These are phyloP conservation scores for Cutaneotrichosporon daszewskae DNA, from an alignment of 1,284 basidiomycete species.

Conservation along the genomic window DNA sequence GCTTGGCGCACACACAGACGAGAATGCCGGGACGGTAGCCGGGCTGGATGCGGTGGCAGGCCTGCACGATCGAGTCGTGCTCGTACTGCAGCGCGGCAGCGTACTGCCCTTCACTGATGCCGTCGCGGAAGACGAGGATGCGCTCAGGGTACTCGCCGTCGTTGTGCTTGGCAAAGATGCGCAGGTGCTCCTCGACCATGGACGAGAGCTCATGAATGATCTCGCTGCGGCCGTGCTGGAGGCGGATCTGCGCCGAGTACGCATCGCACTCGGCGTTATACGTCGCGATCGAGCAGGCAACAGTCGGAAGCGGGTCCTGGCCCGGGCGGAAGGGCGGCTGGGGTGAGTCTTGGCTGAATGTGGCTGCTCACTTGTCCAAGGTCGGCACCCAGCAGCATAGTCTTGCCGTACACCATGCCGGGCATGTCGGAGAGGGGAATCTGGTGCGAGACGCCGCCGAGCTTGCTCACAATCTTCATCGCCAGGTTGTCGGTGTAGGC, in stretches of 20 bases:
- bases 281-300: conserved; percentile 50
- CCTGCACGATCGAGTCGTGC: conserved; percentile 41
- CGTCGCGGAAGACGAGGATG: conserved; percentile 50
- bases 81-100: conserved; percentile 46
- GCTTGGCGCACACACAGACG: conserved; percentile 41
- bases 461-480: conserved; percentile 45
- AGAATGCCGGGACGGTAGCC: conserved; percentile 29
- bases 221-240: conserved; percentile 46
- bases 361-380: conserved; percentile 35
- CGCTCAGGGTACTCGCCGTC: conserved; percentile 37
- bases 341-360: not conserved
- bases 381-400: conserved; percentile 37
- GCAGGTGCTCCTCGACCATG: conserved; percentile 38
- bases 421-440: conserved; percentile 38
- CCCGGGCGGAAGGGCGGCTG: conserved; percentile 36
- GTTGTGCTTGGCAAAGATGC: conserved; percentile 35
- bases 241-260: conserved; percentile 48
- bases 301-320: conserved; percentile 30
- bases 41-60: conserved; percentile 20
- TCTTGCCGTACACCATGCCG: conserved; percentile 31
- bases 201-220: conserved; percentile 34
- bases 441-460: conserved; percentile 48
- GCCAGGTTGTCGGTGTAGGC: conserved; percentile 49
- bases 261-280: conserved; percentile 37
- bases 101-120: conserved; percentile 51